These are phyloP conservation scores for Remersonia thermophila DNA, from an alignment of 2,329 filamentous ascomycete genomes.

Conservation along the genomic window DNA sequence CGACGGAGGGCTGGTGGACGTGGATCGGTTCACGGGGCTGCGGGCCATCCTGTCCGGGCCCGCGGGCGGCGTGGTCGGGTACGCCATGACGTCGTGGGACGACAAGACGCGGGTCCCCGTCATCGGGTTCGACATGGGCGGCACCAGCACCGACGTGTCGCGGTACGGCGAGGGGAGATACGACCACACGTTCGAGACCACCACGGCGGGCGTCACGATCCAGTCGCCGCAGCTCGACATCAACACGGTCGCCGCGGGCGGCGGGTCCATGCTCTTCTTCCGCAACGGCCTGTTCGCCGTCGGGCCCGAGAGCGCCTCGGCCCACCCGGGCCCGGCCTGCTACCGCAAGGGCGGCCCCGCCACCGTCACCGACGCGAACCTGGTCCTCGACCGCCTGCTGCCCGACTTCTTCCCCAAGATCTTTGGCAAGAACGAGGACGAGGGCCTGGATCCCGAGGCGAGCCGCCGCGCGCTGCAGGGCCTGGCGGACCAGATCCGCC, in stretches of 20 bases:
- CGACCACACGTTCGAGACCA: constrained; percentile 90
- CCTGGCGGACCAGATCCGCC: constrained; percentile 65
- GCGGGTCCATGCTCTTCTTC: constrained; percentile 76
- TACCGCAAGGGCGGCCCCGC: constrained; percentile 82
- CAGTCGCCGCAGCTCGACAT: constrained; percentile 88
- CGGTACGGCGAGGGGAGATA: constrained; percentile 75
- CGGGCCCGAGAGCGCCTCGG: constrained; percentile 77
- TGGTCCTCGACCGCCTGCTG: constrained; percentile 70
- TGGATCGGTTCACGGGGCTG: constrained; percentile 71
- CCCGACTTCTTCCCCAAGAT: constrained; percentile 94
- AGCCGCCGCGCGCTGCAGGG: constrained; percentile 66
- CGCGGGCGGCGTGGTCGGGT: constrained; percentile 87
- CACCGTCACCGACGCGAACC: constrained; percentile 87
- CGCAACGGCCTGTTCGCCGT: constrained; percentile 83
- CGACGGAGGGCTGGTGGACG: constrained; percentile 61
- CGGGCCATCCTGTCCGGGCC: constrained; percentile 80
- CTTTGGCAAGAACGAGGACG: constrained; percentile 79
- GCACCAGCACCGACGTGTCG: constrained; percentile 84
- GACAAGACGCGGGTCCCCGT: constrained; percentile 69
- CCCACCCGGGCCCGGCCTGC: constrained; percentile 80
- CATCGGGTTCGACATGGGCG: constrained; percentile 94
- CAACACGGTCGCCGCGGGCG: constrained; percentile 87
- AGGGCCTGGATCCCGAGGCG: constrained; percentile 63
- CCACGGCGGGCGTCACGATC: constrained; percentile 85
- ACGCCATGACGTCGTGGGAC: constrained; percentile 84